These are phyloP conservation scores for Russula ochroleuca DNA, from an alignment of 768 basidiomycete species.

Conservation along the genomic window DNA sequence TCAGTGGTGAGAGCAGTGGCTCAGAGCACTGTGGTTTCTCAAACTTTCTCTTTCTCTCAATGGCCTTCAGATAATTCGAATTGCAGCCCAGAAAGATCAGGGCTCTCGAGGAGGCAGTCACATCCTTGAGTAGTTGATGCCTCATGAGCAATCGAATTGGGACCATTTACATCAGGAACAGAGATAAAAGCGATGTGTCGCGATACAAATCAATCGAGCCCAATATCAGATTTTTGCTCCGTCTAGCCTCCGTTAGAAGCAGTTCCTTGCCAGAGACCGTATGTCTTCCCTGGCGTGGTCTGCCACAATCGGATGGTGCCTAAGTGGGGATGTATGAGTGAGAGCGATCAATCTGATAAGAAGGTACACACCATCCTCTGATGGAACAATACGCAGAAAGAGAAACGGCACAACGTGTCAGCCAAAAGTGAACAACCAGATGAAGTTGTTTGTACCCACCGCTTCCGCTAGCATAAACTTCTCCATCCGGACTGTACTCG, in stretches of 20 bases:
- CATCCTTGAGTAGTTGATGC: not conserved
- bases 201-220: constrained; percentile 17
- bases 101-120: not conserved
- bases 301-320: constrained; percentile 97
- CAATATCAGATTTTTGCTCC: constrained; percentile 1
- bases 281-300: constrained; percentile 88
- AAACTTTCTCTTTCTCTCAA: not conserved
- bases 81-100: not conserved
- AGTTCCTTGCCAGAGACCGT: constrained; percentile 83
- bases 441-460: constrained; percentile 51
- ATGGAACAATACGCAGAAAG: constrained; percentile 21
- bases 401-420: constrained; percentile 17
- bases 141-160: constrained; percentile 6
- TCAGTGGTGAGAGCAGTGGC: too few species aligned
- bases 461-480: constrained; percentile 95
- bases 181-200: constrained; percentile 8
- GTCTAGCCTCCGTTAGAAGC: constrained; percentile 39
- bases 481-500: constrained; percentile 92
- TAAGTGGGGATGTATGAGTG: constrained; percentile 33
- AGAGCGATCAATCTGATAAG: not conserved
- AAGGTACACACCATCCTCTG: constrained; percentile 66
- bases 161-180: constrained; percentile 14
- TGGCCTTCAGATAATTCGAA: not conserved
- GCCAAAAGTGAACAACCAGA: constrained; percentile 9
- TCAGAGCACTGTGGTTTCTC: too few species aligned